A percentile compares a stretch with the other conserved stretches of the same genome.
phyloP scores from a whole-genome alignment of 2,329 filamentous ascomycete species.

The Epichloe sibirici region DNA sequence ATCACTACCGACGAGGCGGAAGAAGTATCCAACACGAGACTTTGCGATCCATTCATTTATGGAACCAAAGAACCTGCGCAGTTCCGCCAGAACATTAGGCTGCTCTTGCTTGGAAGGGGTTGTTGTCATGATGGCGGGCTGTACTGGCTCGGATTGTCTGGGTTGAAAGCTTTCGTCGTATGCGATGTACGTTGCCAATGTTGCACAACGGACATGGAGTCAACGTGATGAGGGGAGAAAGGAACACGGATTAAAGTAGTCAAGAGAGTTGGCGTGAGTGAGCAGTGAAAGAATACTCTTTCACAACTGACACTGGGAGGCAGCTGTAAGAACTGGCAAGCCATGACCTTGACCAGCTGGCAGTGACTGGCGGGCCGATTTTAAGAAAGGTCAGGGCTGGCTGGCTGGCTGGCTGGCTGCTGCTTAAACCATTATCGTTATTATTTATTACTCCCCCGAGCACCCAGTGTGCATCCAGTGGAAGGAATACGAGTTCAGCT shows the following conservation, averaged over 20 bases:
- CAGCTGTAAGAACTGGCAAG: neutral
- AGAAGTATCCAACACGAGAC: constrained; percentile 5
- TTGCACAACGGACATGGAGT: neutral
- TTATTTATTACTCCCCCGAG: no score
- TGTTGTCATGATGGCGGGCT: neutral
- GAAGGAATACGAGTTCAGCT: no score
- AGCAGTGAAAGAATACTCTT: neutral
- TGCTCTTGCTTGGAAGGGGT: constrained; percentile 2
- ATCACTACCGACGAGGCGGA: constrained; percentile 3
- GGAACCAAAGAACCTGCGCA: constrained; percentile 46
- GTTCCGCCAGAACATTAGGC: constrained; percentile 7
- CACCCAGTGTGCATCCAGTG: no score
- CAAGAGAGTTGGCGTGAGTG: neutral
- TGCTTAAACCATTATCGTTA: no score
- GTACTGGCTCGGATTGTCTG: neutral
- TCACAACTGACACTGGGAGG: neutral
- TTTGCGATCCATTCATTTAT: constrained; percentile 2
- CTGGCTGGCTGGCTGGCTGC: neutral
- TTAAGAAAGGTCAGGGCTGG: neutral
- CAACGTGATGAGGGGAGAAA: neutral
- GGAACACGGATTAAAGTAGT: neutral
- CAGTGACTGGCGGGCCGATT: neutral
- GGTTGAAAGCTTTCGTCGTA: neutral
- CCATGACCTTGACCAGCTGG: neutral
- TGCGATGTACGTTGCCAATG: neutral